These are phyloP conservation scores for Boletus vermiculosoides DNA, from an alignment of 768 basidiomycete species.

Conservation along the genomic window DNA sequence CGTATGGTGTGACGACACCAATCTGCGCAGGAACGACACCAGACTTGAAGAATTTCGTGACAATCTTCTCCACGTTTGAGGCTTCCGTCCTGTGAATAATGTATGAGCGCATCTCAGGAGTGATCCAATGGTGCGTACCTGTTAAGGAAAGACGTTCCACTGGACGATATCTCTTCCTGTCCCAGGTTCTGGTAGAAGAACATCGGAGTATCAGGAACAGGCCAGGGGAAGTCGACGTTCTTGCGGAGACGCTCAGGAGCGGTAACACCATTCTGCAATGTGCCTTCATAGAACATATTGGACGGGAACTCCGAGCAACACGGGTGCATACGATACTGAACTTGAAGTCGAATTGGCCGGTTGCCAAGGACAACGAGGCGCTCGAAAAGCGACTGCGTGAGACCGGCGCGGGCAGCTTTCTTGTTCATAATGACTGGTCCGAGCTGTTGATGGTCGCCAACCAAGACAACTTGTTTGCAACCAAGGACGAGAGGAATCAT, in stretches of 20 bases:
- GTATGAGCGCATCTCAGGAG: conserved; percentile 2
- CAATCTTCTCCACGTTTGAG: conserved; percentile 99
- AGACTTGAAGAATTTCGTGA: conserved; percentile 99
- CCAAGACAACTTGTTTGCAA: conserved; percentile 97
- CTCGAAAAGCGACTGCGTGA: conserved; percentile 98
- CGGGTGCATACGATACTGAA: conserved; percentile 99
- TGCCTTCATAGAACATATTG: conserved; percentile 99
- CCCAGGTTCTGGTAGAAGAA: conserved; percentile 99
- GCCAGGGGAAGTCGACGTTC: conserved; percentile 99
- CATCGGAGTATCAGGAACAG: conserved; percentile 95
- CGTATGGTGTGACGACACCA: conserved; percentile 98
- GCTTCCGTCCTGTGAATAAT: conserved; percentile 77
- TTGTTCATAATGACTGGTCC: conserved; percentile 99
- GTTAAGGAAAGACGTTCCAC: conserved; percentile 98
- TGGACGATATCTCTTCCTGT: conserved; percentile 97
- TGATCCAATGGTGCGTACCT: conserved; percentile 42
- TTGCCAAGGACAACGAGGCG: conserved; percentile 94
- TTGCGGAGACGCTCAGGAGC: conserved; percentile 96
- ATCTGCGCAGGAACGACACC: conserved; percentile 95
- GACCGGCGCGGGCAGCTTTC: conserved; percentile 97
- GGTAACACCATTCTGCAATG: conserved; percentile 97
- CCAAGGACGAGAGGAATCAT: conserved; percentile 99
- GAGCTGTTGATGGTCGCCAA: conserved; percentile 95
- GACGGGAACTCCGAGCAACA: conserved; percentile 99
- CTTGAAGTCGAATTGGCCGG: conserved; percentile 95